Evolutionary conservation across 306 rosid species (phyloP), one percentile per base, ranked within the genome.

Genomic region (Malus asiatica): DNA sequence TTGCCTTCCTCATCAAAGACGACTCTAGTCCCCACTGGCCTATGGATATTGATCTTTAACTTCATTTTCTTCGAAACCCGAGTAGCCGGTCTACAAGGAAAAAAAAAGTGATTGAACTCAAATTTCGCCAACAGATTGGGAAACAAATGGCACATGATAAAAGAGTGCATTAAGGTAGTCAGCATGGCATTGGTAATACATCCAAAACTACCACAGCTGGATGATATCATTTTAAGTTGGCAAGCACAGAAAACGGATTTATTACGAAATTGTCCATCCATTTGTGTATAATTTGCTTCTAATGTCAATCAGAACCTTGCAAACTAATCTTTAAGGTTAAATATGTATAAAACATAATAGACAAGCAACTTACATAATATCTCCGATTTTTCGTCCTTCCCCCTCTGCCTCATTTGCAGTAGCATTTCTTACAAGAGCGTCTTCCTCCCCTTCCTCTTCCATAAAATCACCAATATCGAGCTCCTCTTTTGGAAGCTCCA

Each of bases 1-100:
- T 92, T 85, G 71, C 97, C 96, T 25, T 95, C 96, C 25, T 95
- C 99, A 15, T 95, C 99, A 78, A 90, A 92, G 58, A 90, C 90
- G n/a, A 86, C 89, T 73, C 93, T 87, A 46, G 85, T 88, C 70
- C 99, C 97, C 6, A 83, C 64, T 23, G 99, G 99, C 82, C 92
- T 89, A 66, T 86, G 91, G 27, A 89, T 11, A 70, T 90, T 90
- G 87, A 92, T 90, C 89, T 90, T 92, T 79, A 92, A 83, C 85
- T 95, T 92, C 88, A 89, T 92, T 81, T 90, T 92, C 90, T 92
- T 95, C 76, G 71, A 79, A 70, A 95, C 77, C 66, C 87, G 87
- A 48, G 89, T 86, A 63, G 77, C 78, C 4, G 81, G 88, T 66
- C 97, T 92, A 75, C 85, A 79, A 60, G 71, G 32, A 19, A 58